These are phyloP conservation scores for Helenozyma rhizophorensis DNA, from an alignment of 805 yeast species.

Conservation along the genomic window DNA sequence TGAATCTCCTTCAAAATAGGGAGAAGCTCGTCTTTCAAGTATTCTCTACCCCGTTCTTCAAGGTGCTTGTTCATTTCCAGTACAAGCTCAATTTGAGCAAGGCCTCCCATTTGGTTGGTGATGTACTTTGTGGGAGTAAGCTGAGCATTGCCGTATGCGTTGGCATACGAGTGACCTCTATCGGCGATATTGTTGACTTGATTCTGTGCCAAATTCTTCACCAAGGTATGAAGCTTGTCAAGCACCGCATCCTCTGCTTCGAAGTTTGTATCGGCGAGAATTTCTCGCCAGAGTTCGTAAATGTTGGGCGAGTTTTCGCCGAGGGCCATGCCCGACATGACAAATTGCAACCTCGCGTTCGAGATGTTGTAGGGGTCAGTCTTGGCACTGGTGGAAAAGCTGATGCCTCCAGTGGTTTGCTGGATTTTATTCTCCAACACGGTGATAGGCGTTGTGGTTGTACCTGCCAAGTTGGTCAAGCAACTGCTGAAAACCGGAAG, in stretches of 20 bases:
- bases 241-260: constrained; percentile 40
- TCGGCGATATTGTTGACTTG: constrained; percentile 78
- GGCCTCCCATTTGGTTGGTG: constrained; percentile 65
- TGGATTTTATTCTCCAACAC: constrained; percentile 83
- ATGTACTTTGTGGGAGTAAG: constrained; percentile 58
- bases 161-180: constrained; percentile 82
- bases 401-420: constrained; percentile 78
- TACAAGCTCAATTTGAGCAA: constrained; percentile 70
- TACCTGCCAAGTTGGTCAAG: constrained; percentile 80
- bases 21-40: constrained; percentile 46
- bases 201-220: constrained; percentile 71
- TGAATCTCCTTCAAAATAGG: constrained; percentile 58
- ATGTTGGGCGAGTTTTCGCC: constrained; percentile 58
- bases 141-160: constrained; percentile 58
- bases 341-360: constrained; percentile 49
- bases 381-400: constrained; percentile 54
- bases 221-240: constrained; percentile 67
- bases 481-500: constrained; percentile 76
- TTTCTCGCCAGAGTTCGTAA: constrained; percentile 61
- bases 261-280: constrained; percentile 68
- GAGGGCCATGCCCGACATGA: constrained; percentile 65
- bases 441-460: constrained; percentile 62
- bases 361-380: constrained; percentile 49
- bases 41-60: constrained; percentile 35
- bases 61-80: constrained; percentile 51